These are phyloP conservation scores for Zoysia pacifica DNA, from an alignment of 176 grass and related monocot species.

Conservation along the genomic window DNA sequence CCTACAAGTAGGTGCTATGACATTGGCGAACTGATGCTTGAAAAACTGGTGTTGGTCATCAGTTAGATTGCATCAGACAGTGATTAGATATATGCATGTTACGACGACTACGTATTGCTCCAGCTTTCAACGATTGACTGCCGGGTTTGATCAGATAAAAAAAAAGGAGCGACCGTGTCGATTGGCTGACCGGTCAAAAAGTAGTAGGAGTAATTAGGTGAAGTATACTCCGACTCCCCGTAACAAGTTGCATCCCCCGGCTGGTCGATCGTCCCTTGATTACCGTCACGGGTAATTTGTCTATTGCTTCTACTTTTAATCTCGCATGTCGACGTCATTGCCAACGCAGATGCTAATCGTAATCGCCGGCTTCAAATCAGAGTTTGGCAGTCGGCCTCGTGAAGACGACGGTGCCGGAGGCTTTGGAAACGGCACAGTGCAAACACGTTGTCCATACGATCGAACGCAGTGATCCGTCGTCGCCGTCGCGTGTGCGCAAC, in stretches of 20 bases:
- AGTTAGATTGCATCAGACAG: neutral
- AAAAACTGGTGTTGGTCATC: neutral
- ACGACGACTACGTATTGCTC: neutral
- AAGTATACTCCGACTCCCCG: neutral
- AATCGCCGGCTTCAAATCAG: neutral
- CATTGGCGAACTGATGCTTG: neutral
- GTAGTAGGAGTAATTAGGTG: conserved; percentile 9
- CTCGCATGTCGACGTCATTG: no score
- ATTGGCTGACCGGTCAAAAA: neutral
- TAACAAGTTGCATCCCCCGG: neutral
- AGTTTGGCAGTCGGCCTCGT: neutral
- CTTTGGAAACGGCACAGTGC: neutral
- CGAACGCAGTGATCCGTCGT: no score
- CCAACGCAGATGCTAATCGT: neutral
- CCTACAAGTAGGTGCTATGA: neutral
- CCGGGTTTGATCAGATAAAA: neutral
- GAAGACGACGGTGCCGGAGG: neutral
- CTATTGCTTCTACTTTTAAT: neutral
- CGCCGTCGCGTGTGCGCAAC: neutral
- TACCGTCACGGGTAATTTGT: conserved; percentile 15
- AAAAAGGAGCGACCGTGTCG: no score
- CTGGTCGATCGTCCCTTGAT: no score
- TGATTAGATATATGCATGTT: neutral
- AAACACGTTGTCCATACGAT: neutral
- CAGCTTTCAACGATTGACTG: neutral